These are phyloP conservation scores for Microdochium paspali DNA, from an alignment of 2,329 filamentous ascomycete genomes.

Conservation along the genomic window DNA sequence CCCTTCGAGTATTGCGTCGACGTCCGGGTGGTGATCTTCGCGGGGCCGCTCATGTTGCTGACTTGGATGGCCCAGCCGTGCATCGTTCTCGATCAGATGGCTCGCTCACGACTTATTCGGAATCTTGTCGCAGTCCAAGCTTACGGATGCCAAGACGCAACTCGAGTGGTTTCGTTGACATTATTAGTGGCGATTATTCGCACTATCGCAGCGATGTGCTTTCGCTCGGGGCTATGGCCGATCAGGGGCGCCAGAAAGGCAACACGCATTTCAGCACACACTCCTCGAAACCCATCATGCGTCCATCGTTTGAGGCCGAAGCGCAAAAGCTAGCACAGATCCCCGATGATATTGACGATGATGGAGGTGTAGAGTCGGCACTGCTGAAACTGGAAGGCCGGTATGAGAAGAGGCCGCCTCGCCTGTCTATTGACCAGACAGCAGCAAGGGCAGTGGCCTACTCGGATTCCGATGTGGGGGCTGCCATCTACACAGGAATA, in stretches of 20 bases:
- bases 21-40: constrained; percentile 68
- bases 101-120: constrained; percentile 50
- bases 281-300: constrained; percentile 53
- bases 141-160: constrained; percentile 30
- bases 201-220: constrained; percentile 35
- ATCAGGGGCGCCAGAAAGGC: constrained; percentile 33
- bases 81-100: constrained; percentile 48
- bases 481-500: neutral
- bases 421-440: constrained; percentile 28
- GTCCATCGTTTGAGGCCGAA: constrained; percentile 77
- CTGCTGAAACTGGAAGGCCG: constrained; percentile 86
- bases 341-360: constrained; percentile 68
- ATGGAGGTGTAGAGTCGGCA: constrained; percentile 88
- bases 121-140: constrained; percentile 50
- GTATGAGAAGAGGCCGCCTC: constrained; percentile 48
- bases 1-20: constrained; percentile 57
- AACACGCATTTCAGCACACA: constrained; percentile 51
- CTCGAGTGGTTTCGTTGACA: constrained; percentile 32
- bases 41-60: constrained; percentile 55
- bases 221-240: constrained; percentile 49
- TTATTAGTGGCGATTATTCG: constrained; percentile 32
- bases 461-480: neutral
- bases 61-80: constrained; percentile 40
- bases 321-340: constrained; percentile 81
- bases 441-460: constrained; percentile 10